These are phyloP conservation scores for Eimeria falciformis DNA, from an alignment of 169 alveolate species.

Conservation along the genomic window DNA sequence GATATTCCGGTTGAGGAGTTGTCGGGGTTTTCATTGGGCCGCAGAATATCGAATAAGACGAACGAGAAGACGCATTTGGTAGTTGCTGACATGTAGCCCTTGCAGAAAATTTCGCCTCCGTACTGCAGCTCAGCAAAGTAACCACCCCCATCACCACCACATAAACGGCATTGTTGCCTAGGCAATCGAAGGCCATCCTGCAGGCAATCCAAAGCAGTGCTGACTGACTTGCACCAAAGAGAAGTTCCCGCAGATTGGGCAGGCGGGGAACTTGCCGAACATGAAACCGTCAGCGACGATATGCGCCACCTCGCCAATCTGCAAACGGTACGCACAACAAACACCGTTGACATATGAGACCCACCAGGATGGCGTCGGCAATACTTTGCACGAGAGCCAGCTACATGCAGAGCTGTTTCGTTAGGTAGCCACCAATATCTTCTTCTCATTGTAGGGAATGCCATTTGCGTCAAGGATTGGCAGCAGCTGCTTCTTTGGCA, in stretches of 20 bases:
- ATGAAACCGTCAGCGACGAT: slow-evolving; percentile 77
- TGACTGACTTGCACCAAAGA: slow-evolving; percentile 72
- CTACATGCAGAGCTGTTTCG: neutral
- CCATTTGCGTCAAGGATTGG: slow-evolving; percentile 73
- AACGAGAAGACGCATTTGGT: slow-evolving; percentile 73
- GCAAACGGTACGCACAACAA: neutral
- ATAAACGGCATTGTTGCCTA: no score
- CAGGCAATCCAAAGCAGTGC: neutral
- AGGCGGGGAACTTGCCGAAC: slow-evolving; percentile 77
- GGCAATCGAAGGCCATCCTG: no score
- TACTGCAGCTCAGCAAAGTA: slow-evolving; percentile 17
- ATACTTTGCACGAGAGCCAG: no score
- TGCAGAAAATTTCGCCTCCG: slow-evolving; percentile 72
- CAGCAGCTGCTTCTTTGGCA: slow-evolving; percentile 75
- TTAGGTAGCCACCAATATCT: slow-evolving; percentile 47
- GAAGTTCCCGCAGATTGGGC: slow-evolving; percentile 77
- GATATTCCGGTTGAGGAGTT: slow-evolving; percentile 71
- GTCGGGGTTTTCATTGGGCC: slow-evolving; percentile 51
- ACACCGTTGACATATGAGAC: neutral
- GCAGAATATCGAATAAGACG: slow-evolving; percentile 57
- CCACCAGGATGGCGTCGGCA: neutral
- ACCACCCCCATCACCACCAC: no score
- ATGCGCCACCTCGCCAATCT: slow-evolving; percentile 79
- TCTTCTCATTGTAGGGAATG: slow-evolving; percentile 71
- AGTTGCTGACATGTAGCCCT: slow-evolving; percentile 70